Percentiles rank a stretch among this genome's conserved stretches.
These are phyloP conservation scores for Testicularia cyperi DNA, from an alignment of 1,284 basidiomycete genomes.

Conservation along the genomic window DNA sequence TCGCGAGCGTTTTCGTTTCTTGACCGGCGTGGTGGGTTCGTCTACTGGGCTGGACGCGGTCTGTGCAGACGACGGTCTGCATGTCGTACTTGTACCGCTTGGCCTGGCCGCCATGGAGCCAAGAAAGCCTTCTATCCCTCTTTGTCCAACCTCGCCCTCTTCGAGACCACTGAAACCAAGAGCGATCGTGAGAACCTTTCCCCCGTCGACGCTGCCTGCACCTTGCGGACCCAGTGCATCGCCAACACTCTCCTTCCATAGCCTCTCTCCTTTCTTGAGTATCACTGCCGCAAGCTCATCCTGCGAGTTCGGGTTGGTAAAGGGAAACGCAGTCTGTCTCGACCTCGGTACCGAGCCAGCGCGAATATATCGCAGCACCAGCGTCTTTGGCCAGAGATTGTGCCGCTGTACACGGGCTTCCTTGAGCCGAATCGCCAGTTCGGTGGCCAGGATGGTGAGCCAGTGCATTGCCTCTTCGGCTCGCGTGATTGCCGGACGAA, in stretches of 20 bases:
- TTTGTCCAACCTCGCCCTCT: constrained; percentile 76
- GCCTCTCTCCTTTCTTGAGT: constrained; percentile 73
- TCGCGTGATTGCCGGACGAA: constrained; percentile 41
- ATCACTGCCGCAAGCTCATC: constrained; percentile 67
- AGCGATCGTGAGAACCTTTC: constrained; percentile 70
- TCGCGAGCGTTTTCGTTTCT: neutral
- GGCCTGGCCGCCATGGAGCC: too few species aligned
- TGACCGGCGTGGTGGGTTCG: too few species aligned
- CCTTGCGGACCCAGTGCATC: constrained; percentile 35
- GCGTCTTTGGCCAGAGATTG: constrained; percentile 83
- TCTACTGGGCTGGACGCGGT: too few species aligned
- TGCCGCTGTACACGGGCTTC: constrained; percentile 72
- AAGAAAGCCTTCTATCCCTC: constrained; percentile 84
- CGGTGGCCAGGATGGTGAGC: constrained; percentile 85
- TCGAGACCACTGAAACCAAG: constrained; percentile 83
- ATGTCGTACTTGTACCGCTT: too few species aligned
- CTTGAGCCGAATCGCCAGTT: constrained; percentile 78
- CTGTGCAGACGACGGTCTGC: too few species aligned
- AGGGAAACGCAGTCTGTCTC: constrained; percentile 81
- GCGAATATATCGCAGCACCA: constrained; percentile 67
- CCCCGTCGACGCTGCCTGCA: constrained; percentile 15
- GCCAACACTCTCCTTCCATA: constrained; percentile 81
- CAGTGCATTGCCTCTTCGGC: constrained; percentile 68
- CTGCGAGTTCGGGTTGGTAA: constrained; percentile 21
- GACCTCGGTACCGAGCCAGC: constrained; percentile 71